Evolutionary conservation across 2,329 filamentous ascomycete species (phyloP), one percentile per base, ranked within the genome.

Genomic region (Epichloe aotearoae): DNA sequence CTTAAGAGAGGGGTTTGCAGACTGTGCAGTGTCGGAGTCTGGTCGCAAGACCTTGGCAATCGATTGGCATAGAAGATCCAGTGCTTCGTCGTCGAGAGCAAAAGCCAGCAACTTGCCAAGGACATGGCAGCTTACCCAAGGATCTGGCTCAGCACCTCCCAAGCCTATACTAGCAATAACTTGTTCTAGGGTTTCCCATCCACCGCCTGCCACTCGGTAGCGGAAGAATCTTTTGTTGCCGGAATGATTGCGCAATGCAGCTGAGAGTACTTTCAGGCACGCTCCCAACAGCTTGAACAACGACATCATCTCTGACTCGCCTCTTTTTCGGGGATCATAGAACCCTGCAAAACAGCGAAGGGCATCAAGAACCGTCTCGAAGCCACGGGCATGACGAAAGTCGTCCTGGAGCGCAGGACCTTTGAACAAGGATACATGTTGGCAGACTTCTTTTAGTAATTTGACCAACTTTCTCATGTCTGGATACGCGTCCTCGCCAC

Each of bases 161-260:
- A 82, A 68, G 36, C 84, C 79, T 64, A 83, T 81, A 64, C 80
- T 81, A 54, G 77, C 79, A 69, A 90, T 76, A 5, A 79, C 79
- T 61, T 86, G 79, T 61, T 93, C 83, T 50, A 96, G 65, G 7
- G 82, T 79, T 56, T 82, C 75, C 83, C 88, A 95, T 3, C 91
- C 89, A 51, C 83, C 86, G 20, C 80, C 82, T 52, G 86, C 79
- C 33, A 94, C 80, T 57, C 81, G 76, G 57, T 82, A 83, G 52
- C 81, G 79, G 64, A 97, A 97, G 70, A 91, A 96, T 58, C 86
- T 80, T 80, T 84, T 79, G 67, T 97, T 98, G 19, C 90, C 91
- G 45, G 84, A 76, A 65, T 97, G 89, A 44, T 82, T 81, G 50
- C 81, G 79, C 56, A 98, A 76, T 14, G 82, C 82, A 46, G 84